Base-by-base conservation (phyloP, 2,329 filamentous ascomycete species). In the Aspergillus sp. region DNA sequence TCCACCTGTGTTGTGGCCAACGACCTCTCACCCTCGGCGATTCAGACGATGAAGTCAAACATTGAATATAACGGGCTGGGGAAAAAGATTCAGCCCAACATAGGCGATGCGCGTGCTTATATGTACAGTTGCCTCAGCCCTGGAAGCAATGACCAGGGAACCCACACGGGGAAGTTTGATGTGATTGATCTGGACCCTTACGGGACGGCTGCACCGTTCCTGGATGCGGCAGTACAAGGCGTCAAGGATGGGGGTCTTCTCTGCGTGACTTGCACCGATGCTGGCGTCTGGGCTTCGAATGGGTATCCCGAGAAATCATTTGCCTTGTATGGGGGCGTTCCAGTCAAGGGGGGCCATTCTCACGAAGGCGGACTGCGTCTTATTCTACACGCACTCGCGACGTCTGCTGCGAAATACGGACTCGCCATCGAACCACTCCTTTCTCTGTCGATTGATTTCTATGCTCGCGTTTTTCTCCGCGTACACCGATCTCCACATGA, bases 161-260 rank as follows among this genome's bases (percentile, higher is more conserved):
- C 51, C 5, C 58, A 65, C 48, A 51, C 66, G 30, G 57, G 82
- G 61, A 83, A 79, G 59, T 98, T 95, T 66, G 88, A 97, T 66
- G 90, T 96, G 19, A 93, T 98, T 54, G 93, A 98, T 65, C 79
- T 98, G 25, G 93, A 98, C 65, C 93, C 93, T 0, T 98, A 98
- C 60, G 93, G 93, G 38, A 94, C 89, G 0, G 93, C 91, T 1
- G 88, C 88, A 7, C 87, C 88, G 1, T 98, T 98, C 67, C 79
- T 98, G 46, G 93, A 98, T 64, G 84, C 88, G 1, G 90, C 93
- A 1, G 76, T 98, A 7, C 90, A 96, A 69, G 83, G 88, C 1
- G 80, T 96, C 6, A 83, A 86, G 54, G 88, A 96, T 58, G 91
- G 91, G 1, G 93, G 93, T 3, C 76, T 98, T 35, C 78, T 98